Evolutionary conservation across 2,329 filamentous ascomycete species (phyloP).

Genomic region (Verruconis gallopava): DNA sequence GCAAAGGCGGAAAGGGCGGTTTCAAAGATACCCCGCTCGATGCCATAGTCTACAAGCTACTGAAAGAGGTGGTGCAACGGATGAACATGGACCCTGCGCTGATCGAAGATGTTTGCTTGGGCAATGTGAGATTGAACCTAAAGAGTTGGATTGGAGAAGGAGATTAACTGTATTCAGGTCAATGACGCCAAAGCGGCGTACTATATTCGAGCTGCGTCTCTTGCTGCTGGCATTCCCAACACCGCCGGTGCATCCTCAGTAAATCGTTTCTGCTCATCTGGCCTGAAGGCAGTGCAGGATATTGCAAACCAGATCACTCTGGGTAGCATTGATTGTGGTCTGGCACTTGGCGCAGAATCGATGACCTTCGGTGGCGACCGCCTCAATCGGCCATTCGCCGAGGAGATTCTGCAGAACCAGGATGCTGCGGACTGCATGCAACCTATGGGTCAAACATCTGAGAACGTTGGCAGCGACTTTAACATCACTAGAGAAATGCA

Average conservation of each 20-base stretch:
- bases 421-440: constrained; percentile 78
- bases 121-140: constrained; percentile 52
- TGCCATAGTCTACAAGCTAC: constrained; percentile 67
- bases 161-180: constrained; percentile 41
- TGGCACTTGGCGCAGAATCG: constrained; percentile 78
- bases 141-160: constrained; percentile 14
- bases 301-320: constrained; percentile 76
- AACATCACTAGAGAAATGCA: constrained; percentile 66
- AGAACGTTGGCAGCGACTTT: constrained; percentile 91
- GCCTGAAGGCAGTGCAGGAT: constrained; percentile 87
- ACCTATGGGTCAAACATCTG: constrained; percentile 96
- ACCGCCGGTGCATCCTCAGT: constrained; percentile 69
- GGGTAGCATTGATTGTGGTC: constrained; percentile 73
- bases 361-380: constrained; percentile 68
- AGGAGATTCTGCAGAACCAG: constrained; percentile 58
- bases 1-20: constrained; percentile 81
- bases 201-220: constrained; percentile 75
- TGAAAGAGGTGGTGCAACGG: constrained; percentile 53
- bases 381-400: constrained; percentile 61
- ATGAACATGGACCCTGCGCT: constrained; percentile 67
- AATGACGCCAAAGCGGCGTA: constrained; percentile 77
- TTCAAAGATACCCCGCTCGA: constrained; percentile 92
- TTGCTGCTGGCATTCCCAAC: constrained; percentile 88
- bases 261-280: constrained; percentile 96
- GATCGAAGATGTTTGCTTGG: constrained; percentile 81